phyloP scores from a whole-genome alignment of 352 stramenopile genomes.

The Peronospora belbahrii region DNA sequence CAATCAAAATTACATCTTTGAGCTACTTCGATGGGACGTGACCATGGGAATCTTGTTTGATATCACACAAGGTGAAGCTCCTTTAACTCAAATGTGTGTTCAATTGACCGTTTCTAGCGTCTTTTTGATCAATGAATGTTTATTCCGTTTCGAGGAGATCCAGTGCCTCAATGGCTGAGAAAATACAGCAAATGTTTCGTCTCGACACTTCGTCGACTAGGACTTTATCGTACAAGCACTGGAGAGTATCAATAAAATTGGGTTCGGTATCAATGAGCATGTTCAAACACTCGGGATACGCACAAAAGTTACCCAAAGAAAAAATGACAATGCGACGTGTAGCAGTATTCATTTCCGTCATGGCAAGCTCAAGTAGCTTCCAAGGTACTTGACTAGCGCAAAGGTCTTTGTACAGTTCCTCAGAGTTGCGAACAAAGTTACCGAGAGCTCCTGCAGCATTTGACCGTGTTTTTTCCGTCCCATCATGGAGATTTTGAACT shows the following conservation, averaged over 20 bases:
- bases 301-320: slow-evolving; percentile 86
- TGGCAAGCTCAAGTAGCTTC: slow-evolving; percentile 64
- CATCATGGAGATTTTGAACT: slow-evolving; percentile 54
- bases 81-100: too few relatives aligned
- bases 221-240: slow-evolving; percentile 53
- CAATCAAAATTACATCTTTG: too few relatives aligned
- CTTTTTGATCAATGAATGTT: too few relatives aligned
- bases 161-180: slow-evolving; percentile 47
- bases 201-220: slow-evolving; percentile 55
- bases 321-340: slow-evolving; percentile 87
- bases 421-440: slow-evolving; percentile 89
- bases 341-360: slow-evolving; percentile 46
- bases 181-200: slow-evolving; percentile 63
- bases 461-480: slow-evolving; percentile 87
- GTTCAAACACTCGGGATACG: slow-evolving; percentile 65
- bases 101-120: too few relatives aligned
- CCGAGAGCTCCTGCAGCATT: slow-evolving; percentile 89
- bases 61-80: too few relatives aligned
- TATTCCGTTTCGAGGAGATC: too few relatives aligned
- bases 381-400: slow-evolving; percentile 48
- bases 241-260: slow-evolving; percentile 34
- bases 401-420: slow-evolving; percentile 60
- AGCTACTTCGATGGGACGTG: too few relatives aligned
- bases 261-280: slow-evolving; percentile 35
- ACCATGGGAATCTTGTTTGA: too few relatives aligned